Evolutionary conservation across 768 basidiomycete genomes (phyloP).

Genomic region (Floccularia luteovirens): DNA sequence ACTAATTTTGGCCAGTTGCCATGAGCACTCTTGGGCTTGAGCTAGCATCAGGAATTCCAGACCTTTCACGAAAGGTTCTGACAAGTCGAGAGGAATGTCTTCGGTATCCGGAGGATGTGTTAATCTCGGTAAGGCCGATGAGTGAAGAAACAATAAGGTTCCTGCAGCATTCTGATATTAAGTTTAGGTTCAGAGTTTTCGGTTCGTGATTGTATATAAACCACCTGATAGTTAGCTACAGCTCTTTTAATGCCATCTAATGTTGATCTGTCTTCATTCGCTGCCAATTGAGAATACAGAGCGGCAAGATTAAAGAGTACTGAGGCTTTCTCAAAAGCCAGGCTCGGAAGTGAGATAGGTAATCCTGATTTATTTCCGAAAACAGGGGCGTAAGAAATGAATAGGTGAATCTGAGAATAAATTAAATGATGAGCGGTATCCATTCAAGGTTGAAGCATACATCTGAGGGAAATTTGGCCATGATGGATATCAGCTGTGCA

Average conservation of each 20-base stretch:
- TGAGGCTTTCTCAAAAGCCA: constrained; percentile 76
- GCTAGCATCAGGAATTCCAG: constrained; percentile 80
- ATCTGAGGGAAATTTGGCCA: constrained; percentile 80
- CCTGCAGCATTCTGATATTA: constrained; percentile 71
- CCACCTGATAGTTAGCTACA: constrained; percentile 61
- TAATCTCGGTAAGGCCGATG: constrained; percentile 47
- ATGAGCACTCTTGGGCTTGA: constrained; percentile 95
- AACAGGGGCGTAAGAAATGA: constrained; percentile 65
- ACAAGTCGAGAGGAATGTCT: constrained; percentile 60
- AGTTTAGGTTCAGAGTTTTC: no score
- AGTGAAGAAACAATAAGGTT: constrained; percentile 51
- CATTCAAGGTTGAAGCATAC: constrained; percentile 25
- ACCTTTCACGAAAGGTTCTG: constrained; percentile 47
- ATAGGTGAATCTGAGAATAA: constrained; percentile 51
- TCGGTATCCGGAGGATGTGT: constrained; percentile 38
- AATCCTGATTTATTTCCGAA: constrained; percentile 52
- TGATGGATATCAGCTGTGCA: constrained; percentile 77
- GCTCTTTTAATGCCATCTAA: constrained; percentile 84
- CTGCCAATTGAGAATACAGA: constrained; percentile 77
- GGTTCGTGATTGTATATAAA: no score
- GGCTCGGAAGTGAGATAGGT: constrained; percentile 59
- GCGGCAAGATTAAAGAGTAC: constrained; percentile 84
- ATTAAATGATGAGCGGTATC: neutral
- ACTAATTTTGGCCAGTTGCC: constrained; percentile 90
- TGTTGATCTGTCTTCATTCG: constrained; percentile 58